phyloP scores from a whole-genome alignment of 495 filamentous ascomycete species.

The Massariosphaeria phaeospora region DNA sequence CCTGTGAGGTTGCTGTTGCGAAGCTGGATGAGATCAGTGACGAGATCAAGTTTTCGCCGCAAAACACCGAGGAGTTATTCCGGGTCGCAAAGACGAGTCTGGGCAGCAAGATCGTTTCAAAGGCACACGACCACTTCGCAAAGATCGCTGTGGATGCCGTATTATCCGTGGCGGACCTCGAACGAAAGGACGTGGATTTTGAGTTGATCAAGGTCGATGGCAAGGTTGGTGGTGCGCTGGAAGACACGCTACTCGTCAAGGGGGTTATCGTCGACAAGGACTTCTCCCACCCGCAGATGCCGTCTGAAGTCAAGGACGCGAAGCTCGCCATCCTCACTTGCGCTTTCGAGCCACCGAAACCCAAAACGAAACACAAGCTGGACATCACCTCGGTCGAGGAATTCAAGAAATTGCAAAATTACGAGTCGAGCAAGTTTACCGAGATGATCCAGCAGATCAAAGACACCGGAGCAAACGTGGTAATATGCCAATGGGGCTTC shows the following conservation, averaged over 20 bases:
- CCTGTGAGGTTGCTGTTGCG: conserved; percentile 90
- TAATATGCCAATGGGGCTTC: conserved; percentile 99
- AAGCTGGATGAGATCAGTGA: conserved; percentile 93
- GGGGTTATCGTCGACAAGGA: conserved; percentile 99
- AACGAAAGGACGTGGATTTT: conserved; percentile 97
- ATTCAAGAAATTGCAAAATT: conserved; percentile 92
- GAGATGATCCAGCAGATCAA: conserved; percentile 99
- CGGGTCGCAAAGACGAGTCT: conserved; percentile 94
- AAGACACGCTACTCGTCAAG: conserved; percentile 90
- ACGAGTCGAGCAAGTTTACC: conserved; percentile 90
- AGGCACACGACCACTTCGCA: conserved; percentile 96
- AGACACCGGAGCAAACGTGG: conserved; percentile 92
- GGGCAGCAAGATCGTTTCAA: conserved; percentile 98
- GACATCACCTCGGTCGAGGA: conserved; percentile 97
- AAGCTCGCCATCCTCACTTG: conserved; percentile 97
- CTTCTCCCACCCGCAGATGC: conserved; percentile 99
- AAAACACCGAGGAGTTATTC: conserved; percentile 74
- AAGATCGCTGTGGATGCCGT: conserved; percentile 96
- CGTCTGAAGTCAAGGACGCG: conserved; percentile 83
- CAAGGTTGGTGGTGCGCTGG: conserved; percentile 92
- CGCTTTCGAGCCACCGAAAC: conserved; percentile 98
- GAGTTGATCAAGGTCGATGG: conserved; percentile 99
- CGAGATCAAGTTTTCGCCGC: conserved; percentile 72
- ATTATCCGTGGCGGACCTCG: conserved; percentile 90
- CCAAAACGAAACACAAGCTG: conserved; percentile 99